Base-by-base conservation (phyloP, 495 filamentous ascomycete genomes). In the Penicillium nucicola region DNA sequence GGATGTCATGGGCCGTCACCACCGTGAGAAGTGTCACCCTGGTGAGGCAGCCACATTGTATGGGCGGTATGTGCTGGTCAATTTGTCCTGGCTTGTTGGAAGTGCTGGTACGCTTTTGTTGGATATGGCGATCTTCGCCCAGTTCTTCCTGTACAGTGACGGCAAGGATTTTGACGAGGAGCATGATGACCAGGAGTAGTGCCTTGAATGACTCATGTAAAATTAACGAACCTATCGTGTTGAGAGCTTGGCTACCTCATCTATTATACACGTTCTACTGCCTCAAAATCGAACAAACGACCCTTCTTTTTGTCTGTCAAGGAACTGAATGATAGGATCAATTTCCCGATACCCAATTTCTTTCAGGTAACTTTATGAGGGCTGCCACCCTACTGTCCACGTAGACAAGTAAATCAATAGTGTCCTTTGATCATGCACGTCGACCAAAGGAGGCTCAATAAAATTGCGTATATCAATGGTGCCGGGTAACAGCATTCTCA, bases 31-130 rank as follows among this genome's bases (percentile, higher is more conserved):
- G 10, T 86, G 86, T 64, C 52, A 52, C 19, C 62, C 67, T 4
- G 83, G 84, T 4, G 84, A 90, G 58, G 75, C 75, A 0, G 31
- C 60, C 15, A 58, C 59, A 5, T 62, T 89, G 15, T 97, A 96
- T 68, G 78, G 80, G 31, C 72, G 76, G 45, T 96, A 97, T 71
- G 82, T 97, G 5, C 71, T 88, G 5, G 87, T 97, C 14, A 98
- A 98, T 68, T 60, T 87, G 22, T 88, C 83, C 5, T 98, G 93
- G 93, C 49, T 98, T 58, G 73, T 91, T 12, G 93, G 93, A 3
- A 96, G 91, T 63, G 74, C 90, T 33, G 93, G 95, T 1, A 96
- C 92, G 12, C 66, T 98, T 52, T 55, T 90, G 35, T 66, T 97
- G 54, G 93, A 98, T 67, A 62, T 87, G 59, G 81, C 74, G 15